Conservation (phyloP, 1,284 basidiomycete species). For the Sanghuangporus baumii region DNA sequence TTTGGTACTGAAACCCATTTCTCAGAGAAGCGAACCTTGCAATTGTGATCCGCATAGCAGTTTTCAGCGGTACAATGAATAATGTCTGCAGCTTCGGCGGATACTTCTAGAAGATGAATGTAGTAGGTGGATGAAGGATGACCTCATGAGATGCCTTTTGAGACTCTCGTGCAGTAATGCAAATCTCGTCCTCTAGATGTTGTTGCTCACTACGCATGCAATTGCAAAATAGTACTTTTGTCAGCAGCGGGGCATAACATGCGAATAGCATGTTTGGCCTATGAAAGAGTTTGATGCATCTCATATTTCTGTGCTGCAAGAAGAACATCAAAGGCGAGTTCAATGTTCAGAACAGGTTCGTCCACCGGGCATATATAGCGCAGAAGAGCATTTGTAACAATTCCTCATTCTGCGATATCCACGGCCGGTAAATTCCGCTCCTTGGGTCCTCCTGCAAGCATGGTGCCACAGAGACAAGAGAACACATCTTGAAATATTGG, state of each 20-base stretch:
- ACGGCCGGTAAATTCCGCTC: too few relatives aligned
- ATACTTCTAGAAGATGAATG: too few relatives aligned
- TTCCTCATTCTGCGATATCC: constrained; percentile 34
- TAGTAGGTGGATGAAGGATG: too few relatives aligned
- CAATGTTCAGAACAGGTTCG: constrained; percentile 19
- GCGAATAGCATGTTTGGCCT: neutral
- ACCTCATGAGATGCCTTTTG: too few relatives aligned
- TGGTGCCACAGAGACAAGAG: neutral
- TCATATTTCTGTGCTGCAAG: neutral
- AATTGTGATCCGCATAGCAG: too few relatives aligned
- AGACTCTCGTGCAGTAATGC: neutral
- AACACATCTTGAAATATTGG: constrained; percentile 17
- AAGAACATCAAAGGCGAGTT: neutral
- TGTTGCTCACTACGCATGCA: neutral
- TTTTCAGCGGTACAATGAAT: too few relatives aligned
- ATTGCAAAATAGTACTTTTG: neutral
- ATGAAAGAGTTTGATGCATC: neutral
- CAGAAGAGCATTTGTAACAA: constrained; percentile 43
- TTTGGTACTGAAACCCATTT: too few relatives aligned
- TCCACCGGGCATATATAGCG: constrained; percentile 41
- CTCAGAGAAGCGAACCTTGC: too few relatives aligned
- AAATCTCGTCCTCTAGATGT: neutral
- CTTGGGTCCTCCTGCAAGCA: too few relatives aligned
- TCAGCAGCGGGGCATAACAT: neutral
- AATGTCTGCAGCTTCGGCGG: too few relatives aligned